phyloP scores from a whole-genome alignment of 176 grass and related monocot genomes.

The Panicum miliaceum region DNA sequence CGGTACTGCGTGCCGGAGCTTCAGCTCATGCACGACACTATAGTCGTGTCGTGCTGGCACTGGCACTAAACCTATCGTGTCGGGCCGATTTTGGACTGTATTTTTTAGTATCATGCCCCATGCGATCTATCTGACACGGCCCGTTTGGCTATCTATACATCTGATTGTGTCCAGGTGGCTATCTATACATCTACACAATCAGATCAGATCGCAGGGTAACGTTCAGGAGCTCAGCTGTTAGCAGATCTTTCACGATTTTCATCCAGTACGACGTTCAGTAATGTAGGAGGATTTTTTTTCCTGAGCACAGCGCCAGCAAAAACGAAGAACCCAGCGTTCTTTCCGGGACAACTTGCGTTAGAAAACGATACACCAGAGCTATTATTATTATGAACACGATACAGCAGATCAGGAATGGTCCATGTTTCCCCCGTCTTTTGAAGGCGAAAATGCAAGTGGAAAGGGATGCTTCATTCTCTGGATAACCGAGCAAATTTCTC shows the following conservation, averaged over 20 bases:
- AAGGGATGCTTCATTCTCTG: conserved; percentile 2
- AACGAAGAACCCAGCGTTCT: not conserved
- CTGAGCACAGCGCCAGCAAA: not conserved
- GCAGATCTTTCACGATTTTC: not conserved
- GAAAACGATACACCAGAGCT: not conserved
- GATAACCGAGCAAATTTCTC: not conserved
- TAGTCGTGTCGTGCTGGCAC: too few relatives aligned
- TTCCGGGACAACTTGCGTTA: not conserved
- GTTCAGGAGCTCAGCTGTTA: not conserved
- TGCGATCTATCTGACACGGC: too few relatives aligned
- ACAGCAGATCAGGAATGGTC: not conserved
- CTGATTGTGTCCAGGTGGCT: not conserved
- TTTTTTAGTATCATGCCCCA: too few relatives aligned
- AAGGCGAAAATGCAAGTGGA: not conserved
- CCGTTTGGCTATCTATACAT: too few relatives aligned
- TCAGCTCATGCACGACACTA: too few relatives aligned
- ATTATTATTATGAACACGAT: not conserved
- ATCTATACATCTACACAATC: too few relatives aligned
- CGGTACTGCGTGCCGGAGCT: too few relatives aligned
- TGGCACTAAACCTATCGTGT: too few relatives aligned
- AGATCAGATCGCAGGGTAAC: not conserved
- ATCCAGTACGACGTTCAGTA: not conserved
- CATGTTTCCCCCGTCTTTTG: not conserved
- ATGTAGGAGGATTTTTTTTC: not conserved
- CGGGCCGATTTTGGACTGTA: too few relatives aligned